Evolutionary conservation across 495 filamentous ascomycete species (phyloP).

Genomic region (Umbilicaria muhlenbergii): DNA sequence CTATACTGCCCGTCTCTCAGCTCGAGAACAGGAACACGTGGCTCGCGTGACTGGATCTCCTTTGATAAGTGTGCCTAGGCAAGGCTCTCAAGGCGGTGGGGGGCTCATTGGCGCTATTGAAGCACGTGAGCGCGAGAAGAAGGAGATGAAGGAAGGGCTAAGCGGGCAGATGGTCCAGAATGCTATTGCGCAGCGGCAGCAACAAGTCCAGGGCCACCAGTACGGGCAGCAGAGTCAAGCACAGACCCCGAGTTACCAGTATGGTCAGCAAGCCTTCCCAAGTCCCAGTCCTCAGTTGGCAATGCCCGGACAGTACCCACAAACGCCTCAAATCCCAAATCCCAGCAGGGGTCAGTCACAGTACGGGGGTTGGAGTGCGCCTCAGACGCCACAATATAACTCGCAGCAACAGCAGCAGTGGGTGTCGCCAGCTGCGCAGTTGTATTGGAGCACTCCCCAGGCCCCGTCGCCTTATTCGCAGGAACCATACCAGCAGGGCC

Average conservation of each 20-base stretch:
- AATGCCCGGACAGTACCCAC: slow-evolving; percentile 11
- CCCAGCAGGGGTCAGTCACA: slow-evolving; percentile 5
- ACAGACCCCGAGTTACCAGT: slow-evolving; percentile 3
- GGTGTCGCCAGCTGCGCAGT: slow-evolving; percentile 5
- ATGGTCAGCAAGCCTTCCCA: slow-evolving; percentile 4
- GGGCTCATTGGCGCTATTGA: slow-evolving; percentile 67
- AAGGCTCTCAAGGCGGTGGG: slow-evolving; percentile 23
- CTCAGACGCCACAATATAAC: slow-evolving; percentile 8
- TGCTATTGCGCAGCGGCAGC: slow-evolving; percentile 62
- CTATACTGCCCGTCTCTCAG: slow-evolving; percentile 55
- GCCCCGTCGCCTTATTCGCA: slow-evolving; percentile 6
- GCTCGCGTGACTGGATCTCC: slow-evolving; percentile 75
- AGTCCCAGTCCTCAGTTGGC: slow-evolving; percentile 13
- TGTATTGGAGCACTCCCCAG: slow-evolving; percentile 8
- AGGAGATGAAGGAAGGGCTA: slow-evolving; percentile 53
- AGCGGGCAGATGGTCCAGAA: slow-evolving; percentile 60
- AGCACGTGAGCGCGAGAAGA: slow-evolving; percentile 56
- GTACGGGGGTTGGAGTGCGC: slow-evolving; percentile 1
- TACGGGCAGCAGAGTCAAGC: slow-evolving; percentile 26
- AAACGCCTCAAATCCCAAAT: not conserved
- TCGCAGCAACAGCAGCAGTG: slow-evolving; percentile 8
- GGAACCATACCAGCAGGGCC: slow-evolving; percentile 8
- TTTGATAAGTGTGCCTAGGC: slow-evolving; percentile 52
- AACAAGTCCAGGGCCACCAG: slow-evolving; percentile 32
- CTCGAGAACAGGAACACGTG: slow-evolving; percentile 88